Evolutionary conservation across 257 asterid species (phyloP), one percentile per base, ranked within the genome.

Genomic region (Leptodermis oblonga): DNA sequence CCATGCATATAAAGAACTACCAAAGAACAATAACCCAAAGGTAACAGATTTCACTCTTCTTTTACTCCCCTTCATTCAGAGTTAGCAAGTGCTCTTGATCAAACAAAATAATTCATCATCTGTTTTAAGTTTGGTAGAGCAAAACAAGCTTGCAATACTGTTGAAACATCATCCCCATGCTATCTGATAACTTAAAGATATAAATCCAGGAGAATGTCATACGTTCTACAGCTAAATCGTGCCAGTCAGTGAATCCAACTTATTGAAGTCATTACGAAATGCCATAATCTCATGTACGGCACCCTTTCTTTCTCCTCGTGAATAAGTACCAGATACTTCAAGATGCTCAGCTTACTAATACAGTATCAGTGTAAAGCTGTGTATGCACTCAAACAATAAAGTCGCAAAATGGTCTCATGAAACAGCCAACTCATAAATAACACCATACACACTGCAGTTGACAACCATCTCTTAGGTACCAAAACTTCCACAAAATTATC

Each of bases 401-500:
- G 65, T 31, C 14, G 12, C 63, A 58, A 58, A 23, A 30, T 72
- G 73, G 62, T 54, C 59, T 48, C 60, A 34, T 51, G 39, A 63
- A 68, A 55, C 76, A 69, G 59, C 68, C 68, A 48, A 70, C 75
- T 18, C 77, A 77, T 60, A 51, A 62, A 63, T 42, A 34, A 71
- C 63, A 76, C 25, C 30, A 71, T 60, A 62, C 56, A 31, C 51
- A 18, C 56, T 45, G 73, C 18, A 33, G 31, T 60, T 71, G 70
- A 68, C 71, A 75, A 55, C 43, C 79, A 73, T 37, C 70, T 71
- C 67, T 42, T 62, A 45, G 55, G 36, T 28, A 62, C 59, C 70
- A 72, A 62, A 76, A 76, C 73, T 41, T 62, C 80, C 74, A 48
- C 72, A 72, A 43, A 41, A 72, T 33, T 41, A 7, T 74, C 72